phyloP scores from a whole-genome alignment of 495 filamentous ascomycete species.

The Penicillium turbatum region DNA sequence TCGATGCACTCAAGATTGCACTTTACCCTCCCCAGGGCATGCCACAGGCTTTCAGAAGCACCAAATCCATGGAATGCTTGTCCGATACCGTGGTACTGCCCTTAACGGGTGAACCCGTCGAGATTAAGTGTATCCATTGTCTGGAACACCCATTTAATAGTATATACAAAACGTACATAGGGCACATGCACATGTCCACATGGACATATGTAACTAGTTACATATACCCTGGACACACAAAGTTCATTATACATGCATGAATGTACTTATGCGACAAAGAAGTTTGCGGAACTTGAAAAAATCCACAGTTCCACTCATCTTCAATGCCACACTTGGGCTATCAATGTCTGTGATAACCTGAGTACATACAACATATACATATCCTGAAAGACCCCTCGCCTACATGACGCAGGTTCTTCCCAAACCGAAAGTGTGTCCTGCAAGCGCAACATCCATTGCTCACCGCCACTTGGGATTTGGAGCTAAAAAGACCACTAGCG shows the following conservation, averaged over 20 bases:
- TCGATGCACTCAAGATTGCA: too few relatives aligned
- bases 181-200: too few relatives aligned
- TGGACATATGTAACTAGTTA: too few relatives aligned
- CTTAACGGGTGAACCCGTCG: too few relatives aligned
- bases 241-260: not conserved
- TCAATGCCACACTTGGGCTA: not conserved
- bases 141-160: too few relatives aligned
- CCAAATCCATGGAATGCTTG: too few relatives aligned
- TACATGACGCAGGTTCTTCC: not conserved
- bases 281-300: not conserved
- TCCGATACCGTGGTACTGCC: too few relatives aligned
- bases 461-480: conserved; percentile 26
- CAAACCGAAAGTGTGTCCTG: not conserved
- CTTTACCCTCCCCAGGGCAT: too few relatives aligned
- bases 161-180: too few relatives aligned
- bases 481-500: conserved; percentile 4
- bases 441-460: conserved; percentile 16
- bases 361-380: not conserved
- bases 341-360: not conserved
- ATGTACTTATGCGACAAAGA: not conserved
- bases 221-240: too few relatives aligned
- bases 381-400: not conserved
- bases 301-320: not conserved
- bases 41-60: too few relatives aligned
- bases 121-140: too few relatives aligned